Percentiles rank a stretch among this genome's conserved stretches.
Conservation (phyloP, 495 filamentous ascomycete genomes). For the Lophiostoma macrostomum region DNA sequence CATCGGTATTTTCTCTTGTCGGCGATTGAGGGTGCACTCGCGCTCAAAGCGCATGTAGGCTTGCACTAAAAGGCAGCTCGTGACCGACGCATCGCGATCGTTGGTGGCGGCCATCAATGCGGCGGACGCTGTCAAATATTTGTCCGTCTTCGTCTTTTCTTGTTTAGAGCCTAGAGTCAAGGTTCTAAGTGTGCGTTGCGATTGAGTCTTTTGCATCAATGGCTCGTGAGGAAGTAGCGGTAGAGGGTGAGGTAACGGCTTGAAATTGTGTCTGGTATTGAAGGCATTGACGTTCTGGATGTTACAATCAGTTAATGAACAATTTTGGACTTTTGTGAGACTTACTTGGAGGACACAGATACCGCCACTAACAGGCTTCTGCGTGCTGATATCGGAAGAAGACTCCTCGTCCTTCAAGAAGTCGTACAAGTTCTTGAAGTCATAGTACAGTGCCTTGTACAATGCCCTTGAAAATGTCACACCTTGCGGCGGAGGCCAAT, state of each 20-base stretch:
- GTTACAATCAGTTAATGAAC: no score
- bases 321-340: no score
- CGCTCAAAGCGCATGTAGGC: constrained; percentile 49
- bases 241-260: constrained; percentile 54
- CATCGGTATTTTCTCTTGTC: constrained; percentile 43
- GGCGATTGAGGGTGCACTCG: constrained; percentile 37
- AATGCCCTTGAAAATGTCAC: constrained; percentile 50
- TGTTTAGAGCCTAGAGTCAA: constrained; percentile 37
- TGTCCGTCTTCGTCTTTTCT: constrained; percentile 35
- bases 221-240: constrained; percentile 52
- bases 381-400: constrained; percentile 36
- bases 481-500: constrained; percentile 56
- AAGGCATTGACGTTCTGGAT: constrained; percentile 59
- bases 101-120: constrained; percentile 46
- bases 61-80: constrained; percentile 41
- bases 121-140: constrained; percentile 32
- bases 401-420: constrained; percentile 57
- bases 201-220: constrained; percentile 20
- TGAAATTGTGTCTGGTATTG: constrained; percentile 53
- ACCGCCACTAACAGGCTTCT: constrained; percentile 48
- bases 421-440: constrained; percentile 61
- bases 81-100: constrained; percentile 31
- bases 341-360: constrained; percentile 60
- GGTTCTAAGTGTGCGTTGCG: constrained; percentile 32
- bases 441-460: constrained; percentile 55